These are phyloP conservation scores for Phytophthora capsici DNA, from an alignment of 352 stramenopile genomes.

Conservation along the genomic window DNA sequence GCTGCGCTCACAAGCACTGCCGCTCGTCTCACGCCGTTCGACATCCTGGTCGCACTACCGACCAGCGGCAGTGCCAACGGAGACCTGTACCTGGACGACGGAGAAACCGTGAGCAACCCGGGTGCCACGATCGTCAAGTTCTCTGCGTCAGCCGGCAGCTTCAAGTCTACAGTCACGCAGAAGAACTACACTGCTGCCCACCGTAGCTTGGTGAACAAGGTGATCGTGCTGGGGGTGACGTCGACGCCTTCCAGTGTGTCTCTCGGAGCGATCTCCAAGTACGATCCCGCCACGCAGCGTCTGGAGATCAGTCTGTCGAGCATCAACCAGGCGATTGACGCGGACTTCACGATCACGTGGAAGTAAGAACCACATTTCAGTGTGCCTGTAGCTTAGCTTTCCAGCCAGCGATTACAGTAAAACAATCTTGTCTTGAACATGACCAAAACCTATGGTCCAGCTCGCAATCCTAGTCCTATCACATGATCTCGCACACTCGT, in stretches of 20 bases:
- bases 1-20: conserved; percentile 49
- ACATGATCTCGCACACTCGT: not conserved
- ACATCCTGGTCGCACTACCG: conserved; percentile 54
- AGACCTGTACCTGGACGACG: conserved; percentile 66
- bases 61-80: conserved; percentile 28
- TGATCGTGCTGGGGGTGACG: conserved; percentile 39
- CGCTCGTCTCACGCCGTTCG: conserved; percentile 53
- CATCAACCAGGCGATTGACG: conserved; percentile 32
- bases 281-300: conserved; percentile 34
- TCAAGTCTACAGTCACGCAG: conserved; percentile 26
- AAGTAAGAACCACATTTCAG: conserved; percentile 4
- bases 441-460: too few relatives aligned
- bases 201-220: conserved; percentile 35
- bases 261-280: conserved; percentile 29
- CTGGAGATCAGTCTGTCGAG: conserved; percentile 36
- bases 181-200: conserved; percentile 27
- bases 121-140: conserved; percentile 49
- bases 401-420: too few relatives aligned
- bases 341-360: conserved; percentile 39
- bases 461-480: too few relatives aligned
- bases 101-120: conserved; percentile 45
- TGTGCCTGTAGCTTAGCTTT: not conserved
- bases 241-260: conserved; percentile 33
- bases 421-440: too few relatives aligned
- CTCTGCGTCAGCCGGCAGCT: conserved; percentile 16